Conservation (phyloP, 2,329 filamentous ascomycete genomes). For the Triangularia verruculosa region DNA sequence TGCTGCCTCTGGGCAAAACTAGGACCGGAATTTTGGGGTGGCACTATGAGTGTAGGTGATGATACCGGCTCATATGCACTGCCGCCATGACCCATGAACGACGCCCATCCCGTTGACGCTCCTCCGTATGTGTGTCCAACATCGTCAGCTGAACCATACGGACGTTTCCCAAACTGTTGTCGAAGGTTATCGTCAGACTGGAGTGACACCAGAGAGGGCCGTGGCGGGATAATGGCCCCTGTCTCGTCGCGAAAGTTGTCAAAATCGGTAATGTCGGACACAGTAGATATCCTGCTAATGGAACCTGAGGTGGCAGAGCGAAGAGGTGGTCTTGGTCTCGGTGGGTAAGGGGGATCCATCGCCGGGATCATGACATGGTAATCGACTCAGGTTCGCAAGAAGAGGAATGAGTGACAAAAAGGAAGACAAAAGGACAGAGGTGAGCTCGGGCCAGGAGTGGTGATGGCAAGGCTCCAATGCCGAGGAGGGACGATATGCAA, state of each 20-base stretch:
- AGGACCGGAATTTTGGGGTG: constrained; percentile 2
- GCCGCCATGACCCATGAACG: constrained; percentile 12
- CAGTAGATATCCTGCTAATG: constrained; percentile 31
- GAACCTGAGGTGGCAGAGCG: constrained; percentile 23
- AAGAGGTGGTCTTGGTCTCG: constrained; percentile 22
- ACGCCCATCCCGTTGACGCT: constrained; percentile 22
- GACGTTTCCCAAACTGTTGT: neutral
- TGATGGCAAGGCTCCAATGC: neutral
- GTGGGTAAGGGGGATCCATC: constrained; percentile 22
- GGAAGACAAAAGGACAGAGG: neutral
- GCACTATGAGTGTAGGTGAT: constrained; percentile 9
- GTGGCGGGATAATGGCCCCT: constrained; percentile 31
- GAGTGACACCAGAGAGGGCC: constrained; percentile 41
- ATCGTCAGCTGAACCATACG: constrained; percentile 14
- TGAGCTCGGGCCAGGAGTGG: neutral
- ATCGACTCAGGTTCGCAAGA: neutral
- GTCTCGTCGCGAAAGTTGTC: constrained; percentile 60
- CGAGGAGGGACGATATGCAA: neutral
- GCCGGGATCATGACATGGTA: constrained; percentile 17
- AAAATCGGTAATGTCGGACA: constrained; percentile 33
- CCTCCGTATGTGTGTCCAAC: constrained; percentile 26
- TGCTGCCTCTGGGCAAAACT: constrained; percentile 7
- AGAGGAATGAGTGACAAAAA: neutral
- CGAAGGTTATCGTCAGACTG: constrained; percentile 31
- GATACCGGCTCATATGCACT: constrained; percentile 26